Evolutionary conservation across 306 rosid genomes (phyloP), one percentile per base, ranked within the genome.

Genomic region (Rosa chinensis): DNA sequence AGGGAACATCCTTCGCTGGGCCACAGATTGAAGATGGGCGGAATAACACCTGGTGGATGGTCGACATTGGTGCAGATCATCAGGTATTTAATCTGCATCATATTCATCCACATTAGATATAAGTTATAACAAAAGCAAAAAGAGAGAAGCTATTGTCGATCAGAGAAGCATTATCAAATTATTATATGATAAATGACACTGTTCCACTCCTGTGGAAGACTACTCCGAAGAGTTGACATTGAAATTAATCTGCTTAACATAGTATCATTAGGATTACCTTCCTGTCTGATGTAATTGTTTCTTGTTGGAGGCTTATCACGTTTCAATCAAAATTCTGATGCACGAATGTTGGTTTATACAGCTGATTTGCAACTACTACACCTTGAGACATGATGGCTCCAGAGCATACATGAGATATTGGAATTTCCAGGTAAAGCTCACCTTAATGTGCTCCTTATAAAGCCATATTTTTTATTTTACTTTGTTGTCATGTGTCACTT

Each of bases 1-100:
- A 94, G 99, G 99, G 97, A 86, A 94, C 99, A 64, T 94, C 97
- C 67, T 92, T 92, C 47, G 82, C 97, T 4, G 99, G 99, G 68
- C 95, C 93, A 63, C 97, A 94, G 75, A 52, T 89, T 37, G 92
- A 91, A 89, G 88, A 88, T 73, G 99, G 97, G 69, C 87, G 79
- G 55, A 87, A 73, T 14, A 84, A 88, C 79, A 75, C 95, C 45
- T 94, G 99, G 99, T 94, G 99, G 97, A 89, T 87, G 90, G 88
- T 94, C 74, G 99, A 94, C 86, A 88, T 92, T 73, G 90, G 97
- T 40, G 85, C 85, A 68, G 92, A 89, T 77, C 97, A 89, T 85
- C 97, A 92, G 99, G 99, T 94, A 74, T 72, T 14, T 62, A 62
- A 12, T 79, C 43, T 76, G 35, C 12, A 17, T 73, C 16, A 5